Conservation (phyloP, 495 filamentous ascomycete genomes). For the Lasiosphaeria ovina region DNA sequence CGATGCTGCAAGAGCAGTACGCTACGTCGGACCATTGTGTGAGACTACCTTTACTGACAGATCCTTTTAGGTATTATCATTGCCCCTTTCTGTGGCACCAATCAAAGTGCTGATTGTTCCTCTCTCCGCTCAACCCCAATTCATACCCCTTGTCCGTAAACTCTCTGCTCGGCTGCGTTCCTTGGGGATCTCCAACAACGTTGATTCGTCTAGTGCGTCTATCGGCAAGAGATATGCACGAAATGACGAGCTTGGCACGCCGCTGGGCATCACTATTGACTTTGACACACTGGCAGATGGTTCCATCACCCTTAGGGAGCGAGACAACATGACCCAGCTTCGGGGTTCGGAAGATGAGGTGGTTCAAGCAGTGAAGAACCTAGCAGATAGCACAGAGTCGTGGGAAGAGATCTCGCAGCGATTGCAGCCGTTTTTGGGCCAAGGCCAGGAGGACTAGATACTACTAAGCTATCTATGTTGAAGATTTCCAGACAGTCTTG, state of each 20-base stretch:
- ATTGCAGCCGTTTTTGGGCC: not conserved
- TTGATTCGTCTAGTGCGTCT: slow-evolving; percentile 64
- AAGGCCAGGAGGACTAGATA: slow-evolving; percentile 1
- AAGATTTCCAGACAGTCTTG: no score
- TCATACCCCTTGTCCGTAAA: slow-evolving; percentile 53
- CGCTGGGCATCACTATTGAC: slow-evolving; percentile 65
- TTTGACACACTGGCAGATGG: slow-evolving; percentile 69
- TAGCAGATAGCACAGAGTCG: slow-evolving; percentile 61
- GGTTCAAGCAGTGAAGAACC: slow-evolving; percentile 55
- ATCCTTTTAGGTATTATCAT: slow-evolving; percentile 57
- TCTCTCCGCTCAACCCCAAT: slow-evolving; percentile 57
- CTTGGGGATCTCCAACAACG: slow-evolving; percentile 55
- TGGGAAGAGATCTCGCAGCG: slow-evolving; percentile 44
- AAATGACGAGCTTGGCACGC: slow-evolving; percentile 67
- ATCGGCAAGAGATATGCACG: slow-evolving; percentile 69
- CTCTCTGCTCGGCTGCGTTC: slow-evolving; percentile 44
- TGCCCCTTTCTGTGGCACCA: slow-evolving; percentile 63
- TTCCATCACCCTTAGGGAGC: slow-evolving; percentile 66
- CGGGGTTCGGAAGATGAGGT: slow-evolving; percentile 66
- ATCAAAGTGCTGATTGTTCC: slow-evolving; percentile 70
- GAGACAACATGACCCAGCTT: slow-evolving; percentile 67
- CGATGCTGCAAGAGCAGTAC: slow-evolving; percentile 63
- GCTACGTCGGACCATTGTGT: slow-evolving; percentile 17
- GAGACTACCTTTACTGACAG: slow-evolving; percentile 2
- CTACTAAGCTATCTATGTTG: no score